Percentiles rank a stretch among this genome's conserved stretches.
Evolutionary conservation across 2,329 filamentous ascomycete species (phyloP).

Genomic region (Apiospora sp.): DNA sequence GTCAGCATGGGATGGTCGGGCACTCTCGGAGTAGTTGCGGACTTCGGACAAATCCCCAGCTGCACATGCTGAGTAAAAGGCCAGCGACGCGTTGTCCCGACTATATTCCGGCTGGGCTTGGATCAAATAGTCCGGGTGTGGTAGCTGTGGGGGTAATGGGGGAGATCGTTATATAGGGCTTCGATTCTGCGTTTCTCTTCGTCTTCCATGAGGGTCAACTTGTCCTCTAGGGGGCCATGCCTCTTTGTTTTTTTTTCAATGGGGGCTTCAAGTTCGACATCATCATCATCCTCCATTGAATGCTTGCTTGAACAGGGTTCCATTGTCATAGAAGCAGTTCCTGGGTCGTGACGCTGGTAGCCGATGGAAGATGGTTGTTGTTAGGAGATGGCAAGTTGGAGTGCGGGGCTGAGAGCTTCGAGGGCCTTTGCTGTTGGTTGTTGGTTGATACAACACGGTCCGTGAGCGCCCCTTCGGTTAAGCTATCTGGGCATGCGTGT

Average conservation of each 20-base stretch:
- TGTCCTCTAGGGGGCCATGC: no score
- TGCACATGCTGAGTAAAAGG: not conserved
- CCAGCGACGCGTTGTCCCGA: not conserved
- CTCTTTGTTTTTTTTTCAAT: not conserved
- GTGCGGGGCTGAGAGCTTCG: not conserved
- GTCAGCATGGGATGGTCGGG: not conserved
- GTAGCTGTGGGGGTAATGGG: not conserved
- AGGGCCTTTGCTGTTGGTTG: not conserved
- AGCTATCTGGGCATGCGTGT: not conserved
- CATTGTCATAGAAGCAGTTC: not conserved
- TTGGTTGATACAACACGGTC: not conserved
- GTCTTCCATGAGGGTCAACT: not conserved
- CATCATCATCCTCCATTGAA: not conserved
- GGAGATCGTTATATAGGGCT: conserved; percentile 6
- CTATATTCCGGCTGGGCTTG: not conserved
- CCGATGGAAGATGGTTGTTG: not conserved
- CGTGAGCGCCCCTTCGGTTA: not conserved
- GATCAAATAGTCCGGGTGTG: conserved; percentile 10
- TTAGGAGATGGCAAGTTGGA: not conserved
- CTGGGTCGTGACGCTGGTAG: not conserved
- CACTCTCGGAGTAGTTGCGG: not conserved
- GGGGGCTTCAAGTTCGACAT: not conserved
- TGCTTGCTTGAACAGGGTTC: not conserved
- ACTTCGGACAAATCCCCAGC: not conserved
- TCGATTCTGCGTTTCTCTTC: not conserved